Evolutionary conservation across 495 filamentous ascomycete genomes (phyloP), one percentile per base, ranked within the genome.

Genomic region (Chlorociboria aeruginascens): DNA sequence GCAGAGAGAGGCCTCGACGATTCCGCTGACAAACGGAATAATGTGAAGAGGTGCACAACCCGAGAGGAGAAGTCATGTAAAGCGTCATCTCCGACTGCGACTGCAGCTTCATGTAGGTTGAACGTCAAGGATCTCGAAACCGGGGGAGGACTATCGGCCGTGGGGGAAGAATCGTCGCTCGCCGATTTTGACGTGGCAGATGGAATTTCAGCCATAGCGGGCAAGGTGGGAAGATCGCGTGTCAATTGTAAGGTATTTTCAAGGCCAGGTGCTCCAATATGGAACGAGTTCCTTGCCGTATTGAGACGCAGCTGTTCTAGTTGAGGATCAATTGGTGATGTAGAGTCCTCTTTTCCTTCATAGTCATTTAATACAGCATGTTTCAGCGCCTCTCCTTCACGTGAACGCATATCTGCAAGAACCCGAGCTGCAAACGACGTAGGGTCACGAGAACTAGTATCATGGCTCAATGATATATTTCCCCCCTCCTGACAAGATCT

Each of bases 1-100:
- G 70, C 71, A 45, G 69, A 62, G n/a, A 83, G 40, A 0, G 83
- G 78, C 46, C 74, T 76, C n/a, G 76, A 72, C 36, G 75, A 71
- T 56, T 90, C 83, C 3, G 85, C 81, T 40, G 86, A 81, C 10
- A 83, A 62, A 28, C 71, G 66, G 57, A 93, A 86, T 6, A 86
- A 66, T 49, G 76, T 74, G 46, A 76, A 74, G 54, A 87, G 71
- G 58, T 82, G 82, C 31, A 69, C 69, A 14, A 82, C 79, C 32
- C 85, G 79, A 3, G 61, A 49, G 30, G 79, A 73, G 54, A 95
- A 89, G 3, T 81, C 74, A 0, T 70, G 59, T 51, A 89, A 66
- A 0, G 86, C 81, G 40, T 76, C 76, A 34, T 86, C 81, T 11
- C 71, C 72, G 32, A 68, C 63, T 43, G 71, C 56, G 12, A 43